Evolutionary conservation across 108 stramenopile genomes (phyloP), one percentile per base, ranked within the genome.

Genomic region (Cyclotella sp.): DNA sequence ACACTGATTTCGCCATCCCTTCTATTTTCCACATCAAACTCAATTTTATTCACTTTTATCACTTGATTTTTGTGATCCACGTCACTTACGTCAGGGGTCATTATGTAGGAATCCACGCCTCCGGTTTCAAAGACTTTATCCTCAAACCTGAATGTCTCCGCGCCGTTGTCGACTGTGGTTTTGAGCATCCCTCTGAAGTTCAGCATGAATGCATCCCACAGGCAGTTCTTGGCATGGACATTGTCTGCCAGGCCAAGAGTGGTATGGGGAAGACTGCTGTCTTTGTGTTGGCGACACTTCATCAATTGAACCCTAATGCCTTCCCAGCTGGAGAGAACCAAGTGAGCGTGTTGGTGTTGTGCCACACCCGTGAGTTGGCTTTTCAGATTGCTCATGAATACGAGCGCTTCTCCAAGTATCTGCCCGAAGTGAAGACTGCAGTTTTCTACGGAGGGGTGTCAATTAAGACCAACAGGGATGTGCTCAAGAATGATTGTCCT

Each of bases 221-320:
- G 72, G 98, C 99, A 13, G 92, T 99, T 34, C 81, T 99, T n/a
- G 99, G 99, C 30, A 96, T 97, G 85, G 99, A 99, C 78, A 95
- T 99, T 61, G 90, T 99, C 68, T 99, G 99, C 81, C 99, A 99
- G 84, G 99, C 99, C 51, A 99, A 99, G 90, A 95, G 95, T 52
- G 99, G 99, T 60, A 99, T 99, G 99, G 99, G 99, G 59, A 99
- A 99, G 88, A 99, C 99, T 1, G 99, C 99, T 4, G 99, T 99
- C 70, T 99, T 99, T 77, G 98, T 98, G 9, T 88, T 99, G 44
- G 94, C 99, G 9, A 99, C 99, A 7, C 88, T 99, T 39, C 97
- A 99, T 86, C 97, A 96, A 79, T 84, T 97, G 64, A 88, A 96
- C 60, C 91, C 91, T 26, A 68, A 44, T 22, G 84, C 84, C 24